Percentiles rank a stretch among this genome's conserved stretches.
Evolutionary conservation across 2,329 filamentous ascomycete species (phyloP).

Genomic region (Tolypocladium ovalisporum): DNA sequence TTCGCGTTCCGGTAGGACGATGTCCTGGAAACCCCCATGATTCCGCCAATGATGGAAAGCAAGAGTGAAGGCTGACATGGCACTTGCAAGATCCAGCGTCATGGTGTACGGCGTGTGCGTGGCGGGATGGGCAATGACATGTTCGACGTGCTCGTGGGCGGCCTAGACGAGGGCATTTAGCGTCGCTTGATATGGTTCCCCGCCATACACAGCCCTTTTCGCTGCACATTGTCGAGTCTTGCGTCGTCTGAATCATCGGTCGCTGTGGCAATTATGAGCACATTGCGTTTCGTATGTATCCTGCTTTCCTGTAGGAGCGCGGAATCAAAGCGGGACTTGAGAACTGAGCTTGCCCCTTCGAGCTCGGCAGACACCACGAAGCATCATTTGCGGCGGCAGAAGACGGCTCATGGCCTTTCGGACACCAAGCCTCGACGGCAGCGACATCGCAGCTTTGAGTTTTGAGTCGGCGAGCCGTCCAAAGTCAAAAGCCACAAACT

Average conservation of each 20-base stretch:
- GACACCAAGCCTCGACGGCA: not conserved
- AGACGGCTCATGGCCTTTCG: too few species aligned
- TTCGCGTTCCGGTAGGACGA: not conserved
- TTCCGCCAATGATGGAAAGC: not conserved
- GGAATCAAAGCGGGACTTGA: too few species aligned
- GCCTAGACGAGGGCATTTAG: slow-evolving; percentile 12
- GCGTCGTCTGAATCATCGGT: too few species aligned
- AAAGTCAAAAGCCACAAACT: not conserved
- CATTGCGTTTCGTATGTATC: too few species aligned
- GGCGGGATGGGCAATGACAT: slow-evolving; percentile 14
- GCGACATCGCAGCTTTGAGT: not conserved
- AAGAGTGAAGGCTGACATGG: slow-evolving; percentile 10
- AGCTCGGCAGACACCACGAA: not conserved
- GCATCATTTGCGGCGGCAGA: too few species aligned
- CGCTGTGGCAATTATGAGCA: too few species aligned
- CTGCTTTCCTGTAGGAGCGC: too few species aligned
- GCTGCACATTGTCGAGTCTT: too few species aligned
- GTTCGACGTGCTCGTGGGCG: slow-evolving; percentile 10
- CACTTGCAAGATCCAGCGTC: slow-evolving; percentile 7
- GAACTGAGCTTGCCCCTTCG: too few species aligned
- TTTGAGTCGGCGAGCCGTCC: not conserved
- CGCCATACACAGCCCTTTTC: too few species aligned
- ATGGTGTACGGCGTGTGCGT: slow-evolving; percentile 12
- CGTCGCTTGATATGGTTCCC: slow-evolving; percentile 16
- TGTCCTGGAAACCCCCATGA: not conserved